Evolutionary conservation across 2,329 filamentous ascomycete genomes (phyloP).

Genomic region (Scedosporium aurantiacum): DNA sequence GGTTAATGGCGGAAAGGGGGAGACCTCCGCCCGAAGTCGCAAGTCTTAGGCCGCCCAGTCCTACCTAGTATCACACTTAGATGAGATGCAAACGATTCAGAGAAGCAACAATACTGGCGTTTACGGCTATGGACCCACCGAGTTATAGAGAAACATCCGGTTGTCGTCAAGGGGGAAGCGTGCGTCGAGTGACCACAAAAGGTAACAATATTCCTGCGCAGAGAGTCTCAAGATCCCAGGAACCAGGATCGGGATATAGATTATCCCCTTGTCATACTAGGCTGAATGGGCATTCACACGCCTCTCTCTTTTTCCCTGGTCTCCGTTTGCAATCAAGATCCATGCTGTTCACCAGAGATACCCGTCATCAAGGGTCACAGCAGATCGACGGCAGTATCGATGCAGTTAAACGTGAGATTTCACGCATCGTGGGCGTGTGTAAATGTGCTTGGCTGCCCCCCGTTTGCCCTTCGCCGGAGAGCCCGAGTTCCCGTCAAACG

Average conservation of each 20-base stretch:
- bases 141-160: neutral
- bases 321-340: slow-evolving; percentile 11
- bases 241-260: neutral
- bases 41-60: neutral
- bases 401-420: slow-evolving; percentile 17
- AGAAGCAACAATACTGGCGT: neutral
- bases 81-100: neutral
- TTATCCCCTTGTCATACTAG: neutral
- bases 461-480: neutral
- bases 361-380: slow-evolving; percentile 13
- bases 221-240: neutral
- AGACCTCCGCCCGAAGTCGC: neutral
- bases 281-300: neutral
- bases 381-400: slow-evolving; percentile 13
- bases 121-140: neutral
- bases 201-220: neutral
- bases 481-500: slow-evolving; percentile 1
- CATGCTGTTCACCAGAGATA: slow-evolving; percentile 8
- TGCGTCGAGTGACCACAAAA: neutral
- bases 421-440: slow-evolving; percentile 9
- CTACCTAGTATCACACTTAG: too few relatives aligned
- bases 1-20: neutral
- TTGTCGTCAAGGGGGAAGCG: neutral
- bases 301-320: neutral
- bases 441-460: neutral